These are phyloP conservation scores for Hysterium pulicare DNA, from an alignment of 2,329 filamentous ascomycete species.

Conservation along the genomic window DNA sequence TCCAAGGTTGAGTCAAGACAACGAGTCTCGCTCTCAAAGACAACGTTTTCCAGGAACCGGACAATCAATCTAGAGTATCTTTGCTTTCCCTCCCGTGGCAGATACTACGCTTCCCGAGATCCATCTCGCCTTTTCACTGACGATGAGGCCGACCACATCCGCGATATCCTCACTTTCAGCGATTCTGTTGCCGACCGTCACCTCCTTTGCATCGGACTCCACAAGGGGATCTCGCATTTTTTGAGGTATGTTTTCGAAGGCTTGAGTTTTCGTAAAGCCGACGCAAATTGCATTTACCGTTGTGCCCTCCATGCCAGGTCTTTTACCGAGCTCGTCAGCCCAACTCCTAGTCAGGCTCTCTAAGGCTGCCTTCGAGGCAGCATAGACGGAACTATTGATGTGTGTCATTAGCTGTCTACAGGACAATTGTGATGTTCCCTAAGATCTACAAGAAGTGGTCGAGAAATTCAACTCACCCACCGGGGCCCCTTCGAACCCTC, in stretches of 20 bases:
- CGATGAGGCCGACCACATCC: slow-evolving; percentile 59
- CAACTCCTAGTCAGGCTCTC: slow-evolving; percentile 20
- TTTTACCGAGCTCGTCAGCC: slow-evolving; percentile 19
- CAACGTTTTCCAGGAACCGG: slow-evolving; percentile 8
- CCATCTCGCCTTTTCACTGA: slow-evolving; percentile 33
- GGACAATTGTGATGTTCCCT: no score
- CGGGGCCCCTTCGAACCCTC: slow-evolving; percentile 3
- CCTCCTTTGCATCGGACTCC: slow-evolving; percentile 15
- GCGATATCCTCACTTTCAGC: slow-evolving; percentile 54
- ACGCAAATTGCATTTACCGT: slow-evolving; percentile 28
- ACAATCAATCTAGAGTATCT: no score
- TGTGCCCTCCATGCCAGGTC: slow-evolving; percentile 18
- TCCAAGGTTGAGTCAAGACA: slow-evolving; percentile 16
- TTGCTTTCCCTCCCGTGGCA: slow-evolving; percentile 24
- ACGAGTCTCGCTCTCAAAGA: no score
- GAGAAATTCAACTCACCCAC: no score
- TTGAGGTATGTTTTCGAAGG: slow-evolving; percentile 11
- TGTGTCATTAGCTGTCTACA: no score
- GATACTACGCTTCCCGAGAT: slow-evolving; percentile 37
- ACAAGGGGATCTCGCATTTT: slow-evolving; percentile 15
- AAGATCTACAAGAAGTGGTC: no score
- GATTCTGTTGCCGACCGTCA: slow-evolving; percentile 22
- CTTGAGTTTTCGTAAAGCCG: slow-evolving; percentile 26
- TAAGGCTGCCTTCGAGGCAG: slow-evolving; percentile 19
- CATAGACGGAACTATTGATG: slow-evolving; percentile 13